A percentile compares a stretch with the other conserved stretches of the same genome.
Evolutionary conservation across 106 monocot species (phyloP).

Genomic region (Chionographis japonica): DNA sequence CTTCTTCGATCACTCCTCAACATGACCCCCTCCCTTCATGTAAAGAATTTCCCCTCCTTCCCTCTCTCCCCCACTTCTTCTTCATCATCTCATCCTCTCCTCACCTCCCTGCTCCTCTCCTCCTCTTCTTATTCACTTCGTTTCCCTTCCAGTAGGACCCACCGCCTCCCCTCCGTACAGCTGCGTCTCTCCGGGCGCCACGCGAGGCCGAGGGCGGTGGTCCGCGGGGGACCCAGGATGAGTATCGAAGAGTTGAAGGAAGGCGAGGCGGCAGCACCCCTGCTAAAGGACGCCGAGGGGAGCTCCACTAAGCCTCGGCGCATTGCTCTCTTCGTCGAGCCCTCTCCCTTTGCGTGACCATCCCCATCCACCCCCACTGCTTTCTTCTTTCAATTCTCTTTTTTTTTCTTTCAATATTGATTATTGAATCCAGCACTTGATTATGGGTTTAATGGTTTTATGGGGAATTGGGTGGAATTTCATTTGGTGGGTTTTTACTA

Average conservation of each 20-base stretch:
- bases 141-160: background rate
- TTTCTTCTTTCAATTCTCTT: too few species aligned
- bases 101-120: background rate
- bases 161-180: background rate
- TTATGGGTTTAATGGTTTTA: too few species aligned
- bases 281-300: background rate
- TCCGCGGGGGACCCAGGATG: background rate
- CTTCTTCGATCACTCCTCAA: background rate
- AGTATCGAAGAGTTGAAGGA: background rate
- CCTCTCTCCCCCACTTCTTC: background rate
- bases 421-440: too few species aligned
- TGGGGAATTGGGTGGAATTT: too few species aligned
- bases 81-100: background rate
- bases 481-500: too few species aligned
- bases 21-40: background rate
- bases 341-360: slow-evolving; percentile 66
- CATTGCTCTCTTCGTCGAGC: slow-evolving; percentile 76
- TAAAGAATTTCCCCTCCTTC: background rate
- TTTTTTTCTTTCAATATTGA: background rate
- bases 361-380: too few species aligned
- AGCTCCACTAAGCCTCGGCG: slow-evolving; percentile 43
- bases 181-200: background rate
- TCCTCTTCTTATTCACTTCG: background rate
- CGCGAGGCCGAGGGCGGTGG: background rate
- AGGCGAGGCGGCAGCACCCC: background rate